These are phyloP conservation scores for Bipolaris zeicola DNA, from an alignment of 2,329 filamentous ascomycete species.

Conservation along the genomic window DNA sequence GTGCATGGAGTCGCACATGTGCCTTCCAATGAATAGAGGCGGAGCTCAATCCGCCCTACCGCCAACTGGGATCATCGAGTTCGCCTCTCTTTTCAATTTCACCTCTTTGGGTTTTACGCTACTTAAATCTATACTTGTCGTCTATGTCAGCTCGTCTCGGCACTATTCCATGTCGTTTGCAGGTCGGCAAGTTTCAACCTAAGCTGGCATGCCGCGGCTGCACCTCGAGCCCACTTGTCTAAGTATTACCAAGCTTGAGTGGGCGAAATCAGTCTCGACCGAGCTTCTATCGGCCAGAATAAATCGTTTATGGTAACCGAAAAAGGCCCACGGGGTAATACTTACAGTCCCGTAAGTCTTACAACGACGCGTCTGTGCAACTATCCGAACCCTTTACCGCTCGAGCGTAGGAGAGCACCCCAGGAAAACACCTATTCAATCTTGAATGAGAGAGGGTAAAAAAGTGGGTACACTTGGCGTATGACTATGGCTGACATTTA, in stretches of 20 bases:
- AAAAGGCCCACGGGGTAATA: neutral
- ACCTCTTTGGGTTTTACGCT: neutral
- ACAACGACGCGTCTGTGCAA: neutral
- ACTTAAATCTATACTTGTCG: neutral
- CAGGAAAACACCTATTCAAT: neutral
- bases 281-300: neutral
- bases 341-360: neutral
- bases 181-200: neutral
- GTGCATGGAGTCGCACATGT: neutral
- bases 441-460: neutral
- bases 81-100: neutral
- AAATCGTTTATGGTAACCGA: neutral
- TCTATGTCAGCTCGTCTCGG: neutral
- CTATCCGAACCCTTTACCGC: neutral
- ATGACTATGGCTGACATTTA: neutral
- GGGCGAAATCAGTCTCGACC: neutral
- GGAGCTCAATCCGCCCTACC: neutral
- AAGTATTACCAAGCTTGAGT: neutral
- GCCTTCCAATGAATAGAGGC: too few species aligned
- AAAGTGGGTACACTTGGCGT: neutral
- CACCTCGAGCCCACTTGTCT: neutral
- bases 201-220: neutral
- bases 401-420: neutral
- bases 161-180: neutral
- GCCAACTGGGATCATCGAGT: neutral